Evolutionary conservation across 495 filamentous ascomycete genomes (phyloP), one percentile per base, ranked within the genome.

Genomic region (Alectoria sarmentosa): DNA sequence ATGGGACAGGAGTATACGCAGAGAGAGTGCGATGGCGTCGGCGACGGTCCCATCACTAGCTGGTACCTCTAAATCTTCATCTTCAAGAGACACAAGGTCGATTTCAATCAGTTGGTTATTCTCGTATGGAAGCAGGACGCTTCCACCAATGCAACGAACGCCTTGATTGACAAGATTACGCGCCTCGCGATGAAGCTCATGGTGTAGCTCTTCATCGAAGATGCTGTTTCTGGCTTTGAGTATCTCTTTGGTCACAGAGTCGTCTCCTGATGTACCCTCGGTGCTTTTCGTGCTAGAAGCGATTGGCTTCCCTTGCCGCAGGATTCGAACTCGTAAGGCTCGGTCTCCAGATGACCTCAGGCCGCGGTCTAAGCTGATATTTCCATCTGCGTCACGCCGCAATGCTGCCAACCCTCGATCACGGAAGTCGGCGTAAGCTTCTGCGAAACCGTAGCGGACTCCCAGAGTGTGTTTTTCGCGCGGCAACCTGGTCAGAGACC

Each of bases 121-220:
- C 11, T 80, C 77, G 4, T 55, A 72, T 1, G 68, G 70, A 17
- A 72, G 36, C 7, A 62, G 41, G 19, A 72, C 49, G 23, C 21
- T 54, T 23, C 42, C 58, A 14, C 60, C 65, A 58, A 62, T 62
- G 64, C 64, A 64, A 36, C 39, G 58, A 15, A 96, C 86, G 13
- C 86, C 82, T 30, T 85, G 83, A 49, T 82, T 82, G 14, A 84
- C 79, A 44, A 95, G 76, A 0, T 80, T 76, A 9, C 90, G 85
- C 3, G 88, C 86, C 75, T 99, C 95, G 15, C 89, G 83, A 57
- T 87, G 84, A 28, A 99, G 74, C 74, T 98, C 94, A 66, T 96
- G 86, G 80, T 91, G 96, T n/a, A 99, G 75, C 71, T 99, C 95
- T 70, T 96, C 88, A 61, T 92, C 89, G 71, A 90, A 97, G 2